Percentiles rank a stretch among this genome's conserved stretches.
phyloP scores from a whole-genome alignment of 2,329 filamentous ascomycete species.

The Trichoderma gracile region DNA sequence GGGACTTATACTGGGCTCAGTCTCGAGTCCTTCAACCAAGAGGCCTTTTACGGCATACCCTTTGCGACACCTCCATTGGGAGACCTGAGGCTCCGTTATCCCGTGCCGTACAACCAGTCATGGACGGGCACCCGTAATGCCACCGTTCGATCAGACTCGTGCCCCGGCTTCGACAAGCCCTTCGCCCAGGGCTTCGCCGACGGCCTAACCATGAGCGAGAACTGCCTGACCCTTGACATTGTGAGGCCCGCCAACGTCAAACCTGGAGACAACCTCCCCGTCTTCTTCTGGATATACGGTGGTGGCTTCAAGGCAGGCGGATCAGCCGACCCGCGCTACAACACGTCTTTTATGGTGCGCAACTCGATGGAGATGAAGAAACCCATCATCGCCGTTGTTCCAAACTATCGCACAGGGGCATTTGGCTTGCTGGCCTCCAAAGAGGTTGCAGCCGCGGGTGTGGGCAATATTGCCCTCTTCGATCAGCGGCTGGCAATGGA shows the following conservation, averaged over 20 bases:
- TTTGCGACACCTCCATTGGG: slow-evolving; percentile 9
- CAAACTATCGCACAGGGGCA: slow-evolving; percentile 19
- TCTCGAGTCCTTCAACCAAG: slow-evolving; percentile 9
- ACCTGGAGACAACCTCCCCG: slow-evolving; percentile 7
- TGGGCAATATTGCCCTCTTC: slow-evolving; percentile 26
- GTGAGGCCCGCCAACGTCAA: slow-evolving; percentile 11
- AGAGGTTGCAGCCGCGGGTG: neutral
- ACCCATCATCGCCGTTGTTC: slow-evolving; percentile 16
- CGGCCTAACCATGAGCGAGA: slow-evolving; percentile 21
- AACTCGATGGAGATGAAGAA: slow-evolving; percentile 18
- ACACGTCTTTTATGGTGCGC: slow-evolving; percentile 17
- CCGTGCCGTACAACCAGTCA: slow-evolving; percentile 9
- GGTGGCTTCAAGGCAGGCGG: slow-evolving; percentile 20
- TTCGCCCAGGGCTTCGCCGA: slow-evolving; percentile 17
- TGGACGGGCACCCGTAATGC: slow-evolving; percentile 14
- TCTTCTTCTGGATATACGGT: slow-evolving; percentile 24
- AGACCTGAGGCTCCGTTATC: slow-evolving; percentile 10
- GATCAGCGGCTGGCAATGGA: slow-evolving; percentile 49
- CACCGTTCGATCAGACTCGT: slow-evolving; percentile 15
- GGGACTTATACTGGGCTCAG: slow-evolving; percentile 18
- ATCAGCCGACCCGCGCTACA: slow-evolving; percentile 12
- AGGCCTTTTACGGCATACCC: slow-evolving; percentile 18
- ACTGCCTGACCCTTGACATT: slow-evolving; percentile 22
- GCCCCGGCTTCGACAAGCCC: slow-evolving; percentile 16
- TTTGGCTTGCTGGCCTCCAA: slow-evolving; percentile 23